These are phyloP conservation scores for Chaetomium olivaceum DNA, from an alignment of 2,329 filamentous ascomycete species.

Conservation along the genomic window DNA sequence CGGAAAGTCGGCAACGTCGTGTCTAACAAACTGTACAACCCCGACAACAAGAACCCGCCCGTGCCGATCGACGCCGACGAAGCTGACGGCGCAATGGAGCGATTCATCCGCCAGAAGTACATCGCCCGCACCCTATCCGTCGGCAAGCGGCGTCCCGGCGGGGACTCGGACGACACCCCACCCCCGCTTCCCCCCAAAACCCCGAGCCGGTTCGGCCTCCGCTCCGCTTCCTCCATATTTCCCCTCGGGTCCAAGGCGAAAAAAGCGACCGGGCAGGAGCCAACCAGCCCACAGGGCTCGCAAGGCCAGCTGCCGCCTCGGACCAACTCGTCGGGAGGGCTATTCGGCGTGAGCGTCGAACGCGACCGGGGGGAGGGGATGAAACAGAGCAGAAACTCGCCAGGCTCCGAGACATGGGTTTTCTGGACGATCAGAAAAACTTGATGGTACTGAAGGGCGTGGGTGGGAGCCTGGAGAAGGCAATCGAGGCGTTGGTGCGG, in stretches of 20 bases:
- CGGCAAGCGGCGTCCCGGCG: constrained; percentile 44
- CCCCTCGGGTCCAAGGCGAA: constrained; percentile 62
- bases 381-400: constrained; percentile 75
- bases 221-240: constrained; percentile 67
- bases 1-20: constrained; percentile 82
- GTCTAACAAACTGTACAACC: constrained; percentile 89
- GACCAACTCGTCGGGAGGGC: constrained; percentile 66
- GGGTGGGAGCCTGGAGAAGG: constrained; percentile 80
- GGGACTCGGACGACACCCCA: constrained; percentile 59
- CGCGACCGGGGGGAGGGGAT: constrained; percentile 48
- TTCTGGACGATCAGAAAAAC: constrained; percentile 80
- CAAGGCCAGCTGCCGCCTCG: constrained; percentile 43
- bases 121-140: constrained; percentile 55
- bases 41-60: constrained; percentile 76
- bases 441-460: constrained; percentile 77
- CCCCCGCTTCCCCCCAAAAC: constrained; percentile 65
- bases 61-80: constrained; percentile 91
- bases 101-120: constrained; percentile 94
- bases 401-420: constrained; percentile 86
- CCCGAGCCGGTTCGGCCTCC: constrained; percentile 61
- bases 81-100: constrained; percentile 90
- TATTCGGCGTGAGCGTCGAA: constrained; percentile 69
- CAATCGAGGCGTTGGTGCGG: constrained; percentile 80
- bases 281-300: constrained; percentile 40
- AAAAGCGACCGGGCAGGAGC: constrained; percentile 44